Evolutionary conservation across 441 rosid species (phyloP), one percentile per base, ranked within the genome.

Genomic region (Melianthus villosus): DNA sequence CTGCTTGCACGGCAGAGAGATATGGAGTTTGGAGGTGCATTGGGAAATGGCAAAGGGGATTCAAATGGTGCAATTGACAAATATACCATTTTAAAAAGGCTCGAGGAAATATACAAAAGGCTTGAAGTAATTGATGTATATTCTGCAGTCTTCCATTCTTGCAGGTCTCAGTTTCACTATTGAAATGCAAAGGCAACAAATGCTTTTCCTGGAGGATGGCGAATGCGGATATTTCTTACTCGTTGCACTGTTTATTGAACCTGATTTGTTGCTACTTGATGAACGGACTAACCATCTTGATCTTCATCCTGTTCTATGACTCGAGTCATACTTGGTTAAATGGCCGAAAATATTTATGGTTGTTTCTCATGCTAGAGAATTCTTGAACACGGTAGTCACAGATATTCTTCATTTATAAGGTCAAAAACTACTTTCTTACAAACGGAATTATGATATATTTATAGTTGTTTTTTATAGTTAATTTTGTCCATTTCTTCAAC

Each of bases 211-310:
- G 97, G 97, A 53, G 95, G 95, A 59, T 87, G 97, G 95, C 69
- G 97, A 34, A 87, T 87, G 97, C 70, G 97, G 60, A 80, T 87
- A 46, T 95, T 95, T 40, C 79, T 87, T 60, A 95, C 97, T 40
- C 95, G 92, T n/a, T 43, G 95, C 93, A 0, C 58, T 87, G 48
- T 87, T 74, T 65, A 68, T 87, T 30, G 97, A 87, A 59, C 97
- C 97, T 39, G 97, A 87, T 61, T 37, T 83, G 49, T 64, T 87
- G 73, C 73, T 87, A 38, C 97, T 87, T 53, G 97, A 87, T 67
- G 97, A 87, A 62, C 97, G 95, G 30, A 83, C 97, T 15, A 87
- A 87, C 51, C 97, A 87, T 72, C 97, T 87, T 59, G 97, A 87
- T 69, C 95, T 87, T 42, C 97, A 87, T 51, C 95, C 97, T 40